Evolutionary conservation across 139 green algal genomes (phyloP).

Genomic region (Limnomonas spitsbergensis): DNA sequence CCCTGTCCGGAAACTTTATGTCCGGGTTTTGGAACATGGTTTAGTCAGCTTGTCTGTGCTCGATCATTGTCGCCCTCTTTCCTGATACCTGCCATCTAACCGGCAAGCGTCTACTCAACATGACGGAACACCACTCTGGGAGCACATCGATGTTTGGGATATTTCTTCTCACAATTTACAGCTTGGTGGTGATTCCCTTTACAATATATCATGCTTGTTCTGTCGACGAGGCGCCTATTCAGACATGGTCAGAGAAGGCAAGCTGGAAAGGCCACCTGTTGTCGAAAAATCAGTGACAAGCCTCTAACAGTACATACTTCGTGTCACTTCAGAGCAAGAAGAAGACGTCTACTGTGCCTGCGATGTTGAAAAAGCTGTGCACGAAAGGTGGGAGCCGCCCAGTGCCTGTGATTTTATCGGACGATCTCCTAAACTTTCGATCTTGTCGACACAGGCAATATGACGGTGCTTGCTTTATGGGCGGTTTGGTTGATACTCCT

Average conservation of each 20-base stretch:
- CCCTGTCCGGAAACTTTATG: too few relatives aligned
- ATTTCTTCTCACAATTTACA: constrained; percentile 27
- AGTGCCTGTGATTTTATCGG: neutral
- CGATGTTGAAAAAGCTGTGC: neutral
- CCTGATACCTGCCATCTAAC: too few relatives aligned
- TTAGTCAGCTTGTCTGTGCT: too few relatives aligned
- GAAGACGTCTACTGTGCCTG: constrained; percentile 4
- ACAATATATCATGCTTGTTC: constrained; percentile 22
- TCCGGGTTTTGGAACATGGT: too few relatives aligned
- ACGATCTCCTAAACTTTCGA: too few relatives aligned
- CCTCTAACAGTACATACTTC: too few relatives aligned
- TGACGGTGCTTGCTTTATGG: constrained; percentile 62
- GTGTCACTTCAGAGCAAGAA: constrained; percentile 30
- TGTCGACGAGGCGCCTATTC: neutral
- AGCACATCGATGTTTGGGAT: constrained; percentile 21
- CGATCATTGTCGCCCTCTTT: too few relatives aligned
- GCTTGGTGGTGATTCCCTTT: constrained; percentile 23
- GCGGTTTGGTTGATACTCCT: constrained; percentile 48
- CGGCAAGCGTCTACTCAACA: too few relatives aligned
- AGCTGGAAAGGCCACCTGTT: constrained; percentile 12
- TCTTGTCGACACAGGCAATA: constrained; percentile 39
- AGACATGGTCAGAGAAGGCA: constrained; percentile 21
- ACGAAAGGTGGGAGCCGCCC: constrained; percentile 3
- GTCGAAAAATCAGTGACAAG: neutral
- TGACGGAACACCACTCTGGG: neutral